phyloP scores from a whole-genome alignment of 2,329 filamentous ascomycete genomes.

The Diaporthe australafricana region DNA sequence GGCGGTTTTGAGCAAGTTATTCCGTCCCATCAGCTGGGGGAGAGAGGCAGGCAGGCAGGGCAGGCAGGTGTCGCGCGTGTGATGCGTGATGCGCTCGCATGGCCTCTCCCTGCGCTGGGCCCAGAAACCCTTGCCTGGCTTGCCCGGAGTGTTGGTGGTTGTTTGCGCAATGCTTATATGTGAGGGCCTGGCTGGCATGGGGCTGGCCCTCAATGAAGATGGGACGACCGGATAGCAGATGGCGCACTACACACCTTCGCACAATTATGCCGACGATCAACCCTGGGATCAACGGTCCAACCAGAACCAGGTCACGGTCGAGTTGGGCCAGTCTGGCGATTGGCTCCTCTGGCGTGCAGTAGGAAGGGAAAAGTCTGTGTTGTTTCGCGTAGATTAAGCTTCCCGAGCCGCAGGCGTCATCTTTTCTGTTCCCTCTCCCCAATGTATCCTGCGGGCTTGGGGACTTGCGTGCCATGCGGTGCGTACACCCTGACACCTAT shows the following conservation, averaged over 20 bases:
- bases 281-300: conserved; percentile 19
- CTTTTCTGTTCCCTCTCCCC: neutral
- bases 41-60: neutral
- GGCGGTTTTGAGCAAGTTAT: conserved; percentile 16
- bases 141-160: neutral
- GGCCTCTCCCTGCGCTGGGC: no score
- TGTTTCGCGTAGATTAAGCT: conserved; percentile 18
- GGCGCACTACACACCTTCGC: neutral
- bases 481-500: conserved; percentile 1
- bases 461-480: conserved; percentile 12
- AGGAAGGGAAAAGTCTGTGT: neutral
- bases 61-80: conserved; percentile 10
- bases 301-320: neutral
- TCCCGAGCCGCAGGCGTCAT: conserved; percentile 26
- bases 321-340: neutral
- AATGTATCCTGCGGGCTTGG: conserved; percentile 17
- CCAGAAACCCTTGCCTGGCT: no score
- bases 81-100: conserved; percentile 23
- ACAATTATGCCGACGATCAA: conserved; percentile 27
- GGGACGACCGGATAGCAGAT: conserved; percentile 18
- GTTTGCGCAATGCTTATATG: conserved; percentile 22
- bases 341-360: conserved; percentile 3
- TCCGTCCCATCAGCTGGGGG: conserved; percentile 6
- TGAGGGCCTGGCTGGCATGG: conserved; percentile 9
- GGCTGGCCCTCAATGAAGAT: conserved; percentile 9